phyloP scores from a whole-genome alignment of 1,139 yeast species.

The Taphrina pruni region DNA sequence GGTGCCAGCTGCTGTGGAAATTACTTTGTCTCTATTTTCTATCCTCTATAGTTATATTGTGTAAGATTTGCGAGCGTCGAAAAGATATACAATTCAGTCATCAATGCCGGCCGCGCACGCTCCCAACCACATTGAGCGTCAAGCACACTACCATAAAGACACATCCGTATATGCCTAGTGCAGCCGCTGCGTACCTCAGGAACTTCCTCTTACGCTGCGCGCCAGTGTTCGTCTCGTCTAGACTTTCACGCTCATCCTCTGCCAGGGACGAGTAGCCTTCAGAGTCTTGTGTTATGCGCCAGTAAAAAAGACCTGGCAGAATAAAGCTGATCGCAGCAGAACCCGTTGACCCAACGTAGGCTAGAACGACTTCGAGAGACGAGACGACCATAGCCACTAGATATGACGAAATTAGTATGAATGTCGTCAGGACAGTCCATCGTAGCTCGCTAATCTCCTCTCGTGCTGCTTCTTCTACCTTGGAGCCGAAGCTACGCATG shows the following conservation, averaged over 20 bases:
- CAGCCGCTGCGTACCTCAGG: slow-evolving; percentile 65
- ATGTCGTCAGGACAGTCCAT: slow-evolving; percentile 69
- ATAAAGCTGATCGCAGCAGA: slow-evolving; percentile 92
- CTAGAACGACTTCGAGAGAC: slow-evolving; percentile 82
- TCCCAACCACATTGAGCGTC: slow-evolving; percentile 32
- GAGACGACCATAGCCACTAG: slow-evolving; percentile 75
- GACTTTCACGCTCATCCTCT: slow-evolving; percentile 40
- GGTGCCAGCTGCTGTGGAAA: no score
- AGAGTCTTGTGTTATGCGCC: slow-evolving; percentile 47
- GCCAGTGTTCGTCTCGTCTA: slow-evolving; percentile 33
- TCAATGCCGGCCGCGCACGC: slow-evolving; percentile 16
- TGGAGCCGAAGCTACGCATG: slow-evolving; percentile 19
- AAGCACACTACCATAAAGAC: slow-evolving; percentile 79
- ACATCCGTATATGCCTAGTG: slow-evolving; percentile 74
- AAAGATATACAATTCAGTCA: no score
- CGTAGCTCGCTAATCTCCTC: slow-evolving; percentile 47
- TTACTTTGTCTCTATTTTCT: neutral
- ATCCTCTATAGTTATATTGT: neutral
- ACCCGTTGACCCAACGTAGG: slow-evolving; percentile 94
- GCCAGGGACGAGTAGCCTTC: slow-evolving; percentile 22
- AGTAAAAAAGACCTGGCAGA: slow-evolving; percentile 89
- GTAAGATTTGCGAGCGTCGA: neutral
- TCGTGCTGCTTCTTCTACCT: slow-evolving; percentile 1
- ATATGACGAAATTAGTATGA: slow-evolving; percentile 68
- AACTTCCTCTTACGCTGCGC: slow-evolving; percentile 37